Evolutionary conservation across 1,139 yeast genomes (phyloP), one percentile per base, ranked within the genome.

Genomic region (Suhomyces kunorum): DNA sequence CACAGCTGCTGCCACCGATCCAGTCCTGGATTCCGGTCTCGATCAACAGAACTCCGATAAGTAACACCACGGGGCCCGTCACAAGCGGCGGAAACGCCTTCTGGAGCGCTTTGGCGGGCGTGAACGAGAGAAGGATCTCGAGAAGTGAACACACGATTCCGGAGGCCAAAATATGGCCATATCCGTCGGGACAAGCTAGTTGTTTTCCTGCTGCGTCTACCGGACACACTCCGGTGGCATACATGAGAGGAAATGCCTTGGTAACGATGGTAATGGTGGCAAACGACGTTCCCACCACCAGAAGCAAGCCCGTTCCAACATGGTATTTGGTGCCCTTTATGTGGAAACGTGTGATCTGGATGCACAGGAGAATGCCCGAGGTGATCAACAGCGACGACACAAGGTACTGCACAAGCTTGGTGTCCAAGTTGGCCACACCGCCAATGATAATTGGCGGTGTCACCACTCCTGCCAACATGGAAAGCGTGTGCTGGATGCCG

Each of bases 381-480:
- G 78, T 80, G 49, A 89, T 84, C 48, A 89, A 71, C 1, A 95
- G 80, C 5, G 83, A 80, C 25, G 90, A 81, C 18, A 89, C 95
- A 50, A 89, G 66, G 62, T 87, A 88, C 54, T 86, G 83, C 36
- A 79, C 74, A 14, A 67, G 47, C 3, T 62, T 73, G 13, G 67
- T 49, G 23, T 62, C 63, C 41, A 88, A 70, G 59, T 84, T 74
- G 16, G 90, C 89, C 19, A 76, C 64, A 8, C 68, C 54, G 1
- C 89, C 68, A 36, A 86, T 83, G 51, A 87, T 69, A 42, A 87
- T 64, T 2, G 96, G 94, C 5, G 96, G 95, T n/a, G 95, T 72
- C 29, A 85, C 84, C 36, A 89, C 79, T 54, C 96, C 96, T 8
- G 95, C 96, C 64, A 89, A 66, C 95, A 88, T 87, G 31, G 96